Conservation (phyloP, 2,329 filamentous ascomycete species). For the Paracoccidioides lutzii region DNA sequence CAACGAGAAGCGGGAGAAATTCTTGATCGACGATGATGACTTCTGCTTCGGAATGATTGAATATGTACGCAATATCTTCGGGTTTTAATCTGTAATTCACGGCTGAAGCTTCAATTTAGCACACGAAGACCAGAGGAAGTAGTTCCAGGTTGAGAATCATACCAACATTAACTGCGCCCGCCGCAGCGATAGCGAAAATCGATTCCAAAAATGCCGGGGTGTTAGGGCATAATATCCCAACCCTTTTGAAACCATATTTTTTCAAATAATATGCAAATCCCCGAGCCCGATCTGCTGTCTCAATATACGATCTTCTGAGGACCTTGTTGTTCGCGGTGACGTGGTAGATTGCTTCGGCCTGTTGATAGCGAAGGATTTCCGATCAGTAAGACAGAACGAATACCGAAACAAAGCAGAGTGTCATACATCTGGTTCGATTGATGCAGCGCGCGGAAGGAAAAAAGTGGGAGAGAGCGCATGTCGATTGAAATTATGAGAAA, state of each 20-base stretch:
- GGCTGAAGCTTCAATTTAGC: slow-evolving; percentile 21
- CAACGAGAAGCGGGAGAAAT: slow-evolving; percentile 56
- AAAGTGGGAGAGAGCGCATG: slow-evolving; percentile 66
- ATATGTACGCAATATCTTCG: slow-evolving; percentile 83
- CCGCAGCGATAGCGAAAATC: slow-evolving; percentile 75
- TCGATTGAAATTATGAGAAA: slow-evolving; percentile 27
- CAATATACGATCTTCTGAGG: slow-evolving; percentile 63
- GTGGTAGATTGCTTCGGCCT: slow-evolving; percentile 74
- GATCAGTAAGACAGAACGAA: not conserved
- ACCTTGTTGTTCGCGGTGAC: slow-evolving; percentile 63
- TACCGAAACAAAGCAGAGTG: not conserved
- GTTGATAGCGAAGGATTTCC: slow-evolving; percentile 4
- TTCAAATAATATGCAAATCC: slow-evolving; percentile 80
- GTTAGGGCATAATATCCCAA: slow-evolving; percentile 81
- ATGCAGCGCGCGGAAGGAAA: slow-evolving; percentile 73
- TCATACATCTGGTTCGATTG: slow-evolving; percentile 65
- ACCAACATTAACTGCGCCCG: slow-evolving; percentile 63
- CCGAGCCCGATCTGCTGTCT: slow-evolving; percentile 72
- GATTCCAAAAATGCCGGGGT: slow-evolving; percentile 88
- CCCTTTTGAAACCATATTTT: slow-evolving; percentile 58
- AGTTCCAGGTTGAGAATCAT: slow-evolving; percentile 9
- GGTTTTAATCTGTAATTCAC: slow-evolving; percentile 64
- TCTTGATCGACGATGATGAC: slow-evolving; percentile 77
- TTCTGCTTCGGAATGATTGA: slow-evolving; percentile 76
- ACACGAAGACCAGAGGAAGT: not conserved